A percentile compares a stretch with the other conserved stretches of the same genome.
phyloP scores from a whole-genome alignment of 2,329 filamentous ascomycete genomes.

The Talaromyces verruculosus region DNA sequence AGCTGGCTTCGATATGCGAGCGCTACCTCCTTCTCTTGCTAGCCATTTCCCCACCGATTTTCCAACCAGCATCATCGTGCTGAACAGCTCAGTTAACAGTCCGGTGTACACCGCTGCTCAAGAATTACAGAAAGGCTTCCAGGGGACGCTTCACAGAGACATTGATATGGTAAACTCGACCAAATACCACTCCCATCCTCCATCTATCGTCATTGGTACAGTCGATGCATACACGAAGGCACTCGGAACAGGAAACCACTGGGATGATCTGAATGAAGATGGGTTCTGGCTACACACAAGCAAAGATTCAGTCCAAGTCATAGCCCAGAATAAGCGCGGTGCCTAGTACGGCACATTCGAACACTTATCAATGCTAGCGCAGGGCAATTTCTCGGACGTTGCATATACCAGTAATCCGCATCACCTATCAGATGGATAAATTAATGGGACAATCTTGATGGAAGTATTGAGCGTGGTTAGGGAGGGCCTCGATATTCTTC shows the following conservation, averaged over 20 bases:
- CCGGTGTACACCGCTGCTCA: conserved; percentile 61
- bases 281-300: conserved; percentile 57
- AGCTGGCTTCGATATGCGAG: conserved; percentile 60
- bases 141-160: conserved; percentile 56
- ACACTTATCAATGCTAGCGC: conserved; percentile 58
- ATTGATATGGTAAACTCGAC: conserved; percentile 34
- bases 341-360: conserved; percentile 60
- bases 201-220: conserved; percentile 33
- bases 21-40: no score
- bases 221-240: conserved; percentile 30
- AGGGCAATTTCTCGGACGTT: conserved; percentile 54
- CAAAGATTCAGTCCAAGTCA: no score
- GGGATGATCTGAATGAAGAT: conserved; percentile 34
- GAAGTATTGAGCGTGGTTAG: conserved; percentile 67
- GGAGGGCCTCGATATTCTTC: conserved; percentile 66
- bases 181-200: conserved; percentile 17
- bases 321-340: conserved; percentile 44
- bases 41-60: conserved; percentile 31
- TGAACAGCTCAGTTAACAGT: conserved; percentile 53
- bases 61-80: conserved; percentile 50
- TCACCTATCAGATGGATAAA: conserved; percentile 67
- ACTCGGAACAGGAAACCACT: conserved; percentile 24
- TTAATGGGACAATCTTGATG: conserved; percentile 69
- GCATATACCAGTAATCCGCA: conserved; percentile 56
- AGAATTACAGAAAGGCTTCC: conserved; percentile 60